Evolutionary conservation across 805 yeast genomes (phyloP).

Genomic region (Isabelozyma heimii): DNA sequence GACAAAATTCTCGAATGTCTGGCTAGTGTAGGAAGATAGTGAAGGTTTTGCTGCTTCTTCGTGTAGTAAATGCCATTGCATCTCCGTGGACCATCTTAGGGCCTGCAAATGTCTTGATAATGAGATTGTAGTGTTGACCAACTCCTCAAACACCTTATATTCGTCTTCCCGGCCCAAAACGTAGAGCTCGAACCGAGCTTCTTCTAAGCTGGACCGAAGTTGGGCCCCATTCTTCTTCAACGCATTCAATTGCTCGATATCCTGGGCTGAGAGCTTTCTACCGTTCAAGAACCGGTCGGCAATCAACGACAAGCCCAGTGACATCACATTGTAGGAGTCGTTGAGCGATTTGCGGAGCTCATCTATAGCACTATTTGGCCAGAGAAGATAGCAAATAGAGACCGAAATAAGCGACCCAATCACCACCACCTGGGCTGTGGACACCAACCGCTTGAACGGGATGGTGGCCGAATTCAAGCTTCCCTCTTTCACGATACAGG

Average conservation of each 20-base stretch:
- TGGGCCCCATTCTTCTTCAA: conserved; percentile 39
- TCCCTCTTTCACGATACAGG: conserved; percentile 74
- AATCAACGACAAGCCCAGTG: conserved; percentile 45
- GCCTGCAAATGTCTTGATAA: conserved; percentile 64
- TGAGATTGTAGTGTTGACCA: conserved; percentile 52
- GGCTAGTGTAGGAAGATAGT: not conserved
- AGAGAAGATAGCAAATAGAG: conserved; percentile 56
- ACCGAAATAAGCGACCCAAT: conserved; percentile 62
- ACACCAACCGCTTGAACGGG: conserved; percentile 52
- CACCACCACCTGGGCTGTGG: conserved; percentile 55
- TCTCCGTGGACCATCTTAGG: conserved; percentile 62
- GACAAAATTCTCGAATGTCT: not conserved
- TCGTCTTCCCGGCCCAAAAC: conserved; percentile 56
- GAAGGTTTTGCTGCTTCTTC: conserved; percentile 7
- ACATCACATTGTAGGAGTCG: conserved; percentile 50
- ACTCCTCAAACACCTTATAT: conserved; percentile 39
- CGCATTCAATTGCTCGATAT: conserved; percentile 30
- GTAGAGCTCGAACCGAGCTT: conserved; percentile 60
- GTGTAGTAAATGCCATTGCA: conserved; percentile 56
- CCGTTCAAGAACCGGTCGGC: conserved; percentile 51
- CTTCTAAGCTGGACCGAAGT: conserved; percentile 47
- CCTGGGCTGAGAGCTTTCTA: conserved; percentile 40
- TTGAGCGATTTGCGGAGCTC: conserved; percentile 46
- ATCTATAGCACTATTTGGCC: conserved; percentile 60
- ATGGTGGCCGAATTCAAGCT: conserved; percentile 55